Evolutionary conservation across 805 yeast species (phyloP), one percentile per base, ranked within the genome.

Genomic region (Millerago galiae): DNA sequence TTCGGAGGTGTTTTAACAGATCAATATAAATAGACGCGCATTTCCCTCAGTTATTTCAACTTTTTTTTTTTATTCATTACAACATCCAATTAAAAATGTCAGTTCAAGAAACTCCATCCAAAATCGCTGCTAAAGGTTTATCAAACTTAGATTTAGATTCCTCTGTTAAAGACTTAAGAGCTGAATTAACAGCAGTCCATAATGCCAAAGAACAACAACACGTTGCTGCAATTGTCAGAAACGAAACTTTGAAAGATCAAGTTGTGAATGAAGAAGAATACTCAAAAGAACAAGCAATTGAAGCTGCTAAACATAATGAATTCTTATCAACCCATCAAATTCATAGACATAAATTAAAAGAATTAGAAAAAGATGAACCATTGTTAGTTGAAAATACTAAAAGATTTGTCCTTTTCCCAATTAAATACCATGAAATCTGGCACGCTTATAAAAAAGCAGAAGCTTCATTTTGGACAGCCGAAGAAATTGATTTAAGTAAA

Each of bases 401-500:
- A 60, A 81, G 99, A 62, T 89, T 87, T 59, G 97, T 93, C 40
- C 71, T 91, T 47, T 90, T 90, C 79, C 99, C 99, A 53, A 88
- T 91, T 70, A 84, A 86, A 69, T 93, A 89, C 72, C 91, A 90
- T 63, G 98, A 91, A 70, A 86, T 91, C 65, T 91, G 98, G 98
- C 96, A 91, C 67, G 90, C 95, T 75, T 91, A 91, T 71, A 91
- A 91, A 75, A 88, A 91, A 70, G 97, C 98, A 40, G 99, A 93
- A 74, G 99, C 99, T 13, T 91, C 98, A 6, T 91, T 91, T 77
- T 91, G 99, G 99, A 93, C 98, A 33, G 97, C 98, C 37, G 99
- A 91, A 72, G 99, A 93, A 71, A 89, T 91, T 53, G 99, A 91
- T 68, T 77, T 91, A 51, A 81, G 95, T 43, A 93, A 91, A 73